Base-by-base conservation (phyloP, 1,139 yeast species). In the Blastobotrys raffinosifermentans region DNA sequence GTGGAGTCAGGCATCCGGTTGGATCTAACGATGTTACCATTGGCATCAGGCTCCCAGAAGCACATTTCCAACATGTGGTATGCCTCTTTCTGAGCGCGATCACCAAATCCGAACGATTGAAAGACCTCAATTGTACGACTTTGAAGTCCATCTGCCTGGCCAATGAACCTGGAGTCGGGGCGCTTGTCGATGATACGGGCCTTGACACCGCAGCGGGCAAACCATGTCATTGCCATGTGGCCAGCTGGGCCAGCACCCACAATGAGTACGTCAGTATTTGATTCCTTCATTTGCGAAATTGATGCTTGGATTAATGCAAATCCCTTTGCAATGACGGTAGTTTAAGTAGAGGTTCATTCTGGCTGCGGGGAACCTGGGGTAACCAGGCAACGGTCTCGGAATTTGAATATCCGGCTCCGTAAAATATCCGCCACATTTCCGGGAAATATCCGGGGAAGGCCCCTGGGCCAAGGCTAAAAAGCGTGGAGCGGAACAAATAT, bases 241-340 rank as follows among this genome's bases (percentile, higher is more conserved):
- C 53, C 67, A 8, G 67, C 61, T 4, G 67, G 67, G 21, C 67
- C 67, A 20, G 67, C 67, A 16, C 67, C 67, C 30, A 63, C 52
- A 20, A 63, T 58, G 22, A 63, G 49, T 10, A 63, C 67, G 41
- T 63, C 67, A n/a, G 57, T 53, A 22, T 56, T 44, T 3, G 63
- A 52, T 37, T 49, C 50, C 45, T 55, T 43, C 27, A 25, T 25
- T 6, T n/a, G n/a, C n/a, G n/a, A n/a, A n/a, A n/a, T n/a, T n/a
- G n/a, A n/a, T n/a, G n/a, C n/a, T n/a, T n/a, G n/a, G n/a, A n/a
- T n/a, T n/a, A n/a, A n/a, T n/a, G n/a, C n/a, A n/a, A n/a, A n/a
- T n/a, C n/a, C n/a, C n/a, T n/a, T n/a, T n/a, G n/a, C n/a, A n/a
- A n/a, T n/a, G n/a, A n/a, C n/a, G n/a, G n/a, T n/a, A n/a, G n/a